Base-by-base conservation (phyloP, 192 early-diverging fungal genomes). In the Coemansia sp. region DNA sequence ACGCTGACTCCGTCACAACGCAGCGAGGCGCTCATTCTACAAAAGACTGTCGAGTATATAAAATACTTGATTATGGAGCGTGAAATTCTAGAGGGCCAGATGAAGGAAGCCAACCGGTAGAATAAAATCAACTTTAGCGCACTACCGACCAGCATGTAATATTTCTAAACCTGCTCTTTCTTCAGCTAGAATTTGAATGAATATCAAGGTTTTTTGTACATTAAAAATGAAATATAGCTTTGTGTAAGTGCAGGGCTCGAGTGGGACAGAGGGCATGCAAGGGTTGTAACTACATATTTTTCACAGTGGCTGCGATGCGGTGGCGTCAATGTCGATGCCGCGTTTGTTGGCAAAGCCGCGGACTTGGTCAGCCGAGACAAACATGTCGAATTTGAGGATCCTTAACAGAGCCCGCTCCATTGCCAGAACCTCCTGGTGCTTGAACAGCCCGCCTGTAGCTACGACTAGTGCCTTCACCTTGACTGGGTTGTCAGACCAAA, bases 1-100 rank as follows among this genome's bases (percentile, higher is more conserved):
- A 86, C 86, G 5, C 74, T 96, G 51, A 90, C 86, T 47, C 86
- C 88, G 25, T 88, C 87, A 31, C 93, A 93, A 74, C 84, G 90
- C 46, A 89, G 87, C 64, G 92, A 93, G 68, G 92, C 90, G 4
- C 76, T 92, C 42, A 94, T 96, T 60, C 73, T 94, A 56, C 90
- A 93, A 67, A 91, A 89, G 71, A 88, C 88, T 48, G 88, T 90
- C 2, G 90, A 92, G 69, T 88, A 91, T 61, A 90, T 92, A 58
- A 81, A 86, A 42, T 84, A 88, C 28, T 66, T 92, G 10, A 59
- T 90, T 26, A 78, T 81, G 65, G 80, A 87, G 57, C 62, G 75
- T 7, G 71, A 83, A 56, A 74, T 73, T 11, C 70, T 80, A 4
- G 78, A 80, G 46, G 73, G 71, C 15, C 81, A 82, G 56, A 36